Evolutionary conservation across 192 early-diverging fungal genomes (phyloP), one percentile per base, ranked within the genome.

Genomic region (Backusella parvicylindrica): DNA sequence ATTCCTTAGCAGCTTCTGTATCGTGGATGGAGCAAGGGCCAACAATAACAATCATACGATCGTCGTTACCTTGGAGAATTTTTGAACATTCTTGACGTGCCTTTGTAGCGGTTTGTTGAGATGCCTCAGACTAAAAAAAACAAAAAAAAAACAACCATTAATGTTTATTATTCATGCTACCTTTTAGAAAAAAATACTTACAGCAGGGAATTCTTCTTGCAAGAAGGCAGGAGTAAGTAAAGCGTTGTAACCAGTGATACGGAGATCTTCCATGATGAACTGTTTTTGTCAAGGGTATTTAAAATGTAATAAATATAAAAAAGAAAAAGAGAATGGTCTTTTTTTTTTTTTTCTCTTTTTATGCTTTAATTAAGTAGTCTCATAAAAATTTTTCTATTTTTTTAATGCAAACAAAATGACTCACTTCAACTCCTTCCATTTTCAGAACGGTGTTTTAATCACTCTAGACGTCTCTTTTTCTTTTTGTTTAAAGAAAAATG

Each of bases 21-120:
- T 99, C 94, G 85, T 99, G 97, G 80, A 99, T 99, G 15, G 95
- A 96, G 83, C 97, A 99, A 11, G 97, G 97, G 8, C 97, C 97
- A 23, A 97, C 95, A 41, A 99, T 89, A 12, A 95, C 89, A 33
- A 99, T 86, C 7, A 99, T 86, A 49, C 95, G 87, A 84, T 99
- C 96, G 75, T 96, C 95, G 38, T 88, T 80, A 32, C 92, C 90
- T 37, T 88, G 86, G 68, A 99, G 82, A 70, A 96, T 94, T 65
- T 88, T 85, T 65, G 89, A 88, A 43, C 91, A 88, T 70, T 91
- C 84, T 69, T 89, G 82, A 71, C 91, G 90, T 2, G 84, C 80
- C 26, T 80, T 43, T 1, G 82, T 83, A 50, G 87, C 78, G n/a
- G 80, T 81, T 71, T 82, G 73, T 18, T 75, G 67, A 15, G 84